Evolutionary conservation across 2,329 filamentous ascomycete genomes (phyloP).

Genomic region (Colletotrichum viniferum): DNA sequence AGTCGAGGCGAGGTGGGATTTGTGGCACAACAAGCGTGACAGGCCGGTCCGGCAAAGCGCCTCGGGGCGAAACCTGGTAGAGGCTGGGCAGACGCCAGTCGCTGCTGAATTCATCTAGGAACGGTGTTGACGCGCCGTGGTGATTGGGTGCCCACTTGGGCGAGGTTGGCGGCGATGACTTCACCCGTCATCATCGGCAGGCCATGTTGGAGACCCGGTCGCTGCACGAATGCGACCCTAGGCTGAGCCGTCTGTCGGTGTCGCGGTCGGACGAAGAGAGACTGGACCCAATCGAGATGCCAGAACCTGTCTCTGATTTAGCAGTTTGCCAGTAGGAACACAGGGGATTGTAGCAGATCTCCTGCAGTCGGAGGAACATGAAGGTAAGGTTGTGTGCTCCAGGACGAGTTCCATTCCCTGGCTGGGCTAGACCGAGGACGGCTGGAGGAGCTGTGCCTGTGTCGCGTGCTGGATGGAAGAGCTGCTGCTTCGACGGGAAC

Average conservation of each 20-base stretch:
- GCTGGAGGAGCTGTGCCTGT: background rate
- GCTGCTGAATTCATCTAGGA: conserved; percentile 16
- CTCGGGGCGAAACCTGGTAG: conserved; percentile 13
- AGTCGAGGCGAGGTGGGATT: background rate
- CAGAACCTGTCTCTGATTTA: background rate
- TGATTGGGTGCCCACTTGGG: conserved; percentile 12
- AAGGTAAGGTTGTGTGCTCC: background rate
- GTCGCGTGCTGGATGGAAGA: background rate
- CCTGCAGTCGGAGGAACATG: background rate
- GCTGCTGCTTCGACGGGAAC: background rate
- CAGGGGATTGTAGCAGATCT: background rate
- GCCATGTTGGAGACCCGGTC: background rate
- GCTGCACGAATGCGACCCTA: background rate
- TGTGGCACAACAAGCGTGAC: background rate
- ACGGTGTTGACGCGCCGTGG: background rate
- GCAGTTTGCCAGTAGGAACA: background rate
- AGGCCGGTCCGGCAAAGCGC: background rate
- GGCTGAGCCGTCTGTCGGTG: background rate
- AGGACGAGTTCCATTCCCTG: background rate
- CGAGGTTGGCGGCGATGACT: conserved; percentile 15
- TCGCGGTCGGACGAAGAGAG: background rate
- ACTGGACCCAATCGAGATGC: conserved; percentile 1
- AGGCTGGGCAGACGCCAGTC: conserved; percentile 2
- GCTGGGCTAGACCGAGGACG: background rate
- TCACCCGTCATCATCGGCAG: conserved; percentile 21